A percentile compares a stretch with the other conserved stretches of the same genome.
These are phyloP conservation scores for Datisca glomerata DNA, from an alignment of 306 rosid genomes.

Conservation along the genomic window DNA sequence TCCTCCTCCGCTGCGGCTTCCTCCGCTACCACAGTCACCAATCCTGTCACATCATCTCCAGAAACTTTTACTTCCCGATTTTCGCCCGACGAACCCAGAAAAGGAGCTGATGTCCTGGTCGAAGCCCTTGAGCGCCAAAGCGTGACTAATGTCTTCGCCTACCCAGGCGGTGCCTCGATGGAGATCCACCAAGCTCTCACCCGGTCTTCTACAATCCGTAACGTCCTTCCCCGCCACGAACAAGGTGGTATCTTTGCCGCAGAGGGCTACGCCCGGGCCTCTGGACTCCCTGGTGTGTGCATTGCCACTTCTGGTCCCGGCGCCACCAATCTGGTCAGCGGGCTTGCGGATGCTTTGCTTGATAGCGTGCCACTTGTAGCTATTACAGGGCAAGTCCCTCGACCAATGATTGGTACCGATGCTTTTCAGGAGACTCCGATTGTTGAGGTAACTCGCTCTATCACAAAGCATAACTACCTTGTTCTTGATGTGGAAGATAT, in stretches of 20 bases:
- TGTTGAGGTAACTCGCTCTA: conserved; percentile 78
- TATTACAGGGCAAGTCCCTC: conserved; percentile 83
- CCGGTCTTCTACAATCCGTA: conserved; percentile 51
- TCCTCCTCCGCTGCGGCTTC: conserved; percentile 6
- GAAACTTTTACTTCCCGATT: conserved; percentile 28
- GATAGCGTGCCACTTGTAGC: conserved; percentile 72
- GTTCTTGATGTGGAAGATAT: conserved; percentile 88
- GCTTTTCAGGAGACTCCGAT: conserved; percentile 91
- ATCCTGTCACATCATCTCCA: conserved; percentile 1
- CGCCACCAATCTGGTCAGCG: conserved; percentile 78
- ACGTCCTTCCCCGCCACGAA: conserved; percentile 80
- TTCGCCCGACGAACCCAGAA: conserved; percentile 39
- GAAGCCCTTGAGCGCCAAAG: conserved; percentile 84
- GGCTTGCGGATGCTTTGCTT: conserved; percentile 27
- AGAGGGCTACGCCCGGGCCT: conserved; percentile 79
- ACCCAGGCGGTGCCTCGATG: conserved; percentile 94
- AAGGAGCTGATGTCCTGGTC: conserved; percentile 82
- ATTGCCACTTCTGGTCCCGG: conserved; percentile 96
- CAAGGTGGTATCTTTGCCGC: conserved; percentile 88
- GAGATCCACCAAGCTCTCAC: conserved; percentile 96
- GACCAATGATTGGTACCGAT: conserved; percentile 85
- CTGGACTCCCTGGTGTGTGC: conserved; percentile 74
- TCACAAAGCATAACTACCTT: conserved; percentile 81
- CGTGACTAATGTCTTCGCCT: conserved; percentile 65
- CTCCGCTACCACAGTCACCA: neutral